Evolutionary conservation across 75 land plant genomes (phyloP).

Genomic region (Cunninghamia lanceolata): DNA sequence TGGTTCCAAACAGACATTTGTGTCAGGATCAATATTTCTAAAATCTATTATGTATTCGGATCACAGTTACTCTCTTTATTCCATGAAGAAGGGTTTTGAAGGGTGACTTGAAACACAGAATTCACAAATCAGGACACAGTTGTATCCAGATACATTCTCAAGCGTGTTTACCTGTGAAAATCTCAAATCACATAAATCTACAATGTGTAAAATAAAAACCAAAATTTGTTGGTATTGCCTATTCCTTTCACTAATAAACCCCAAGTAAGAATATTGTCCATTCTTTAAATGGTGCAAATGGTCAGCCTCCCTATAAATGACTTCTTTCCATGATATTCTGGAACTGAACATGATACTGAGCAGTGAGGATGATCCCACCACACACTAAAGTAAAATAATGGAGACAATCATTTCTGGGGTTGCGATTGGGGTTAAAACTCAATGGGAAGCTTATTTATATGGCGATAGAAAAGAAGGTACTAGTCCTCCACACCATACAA

Average conservation of each 20-base stretch:
- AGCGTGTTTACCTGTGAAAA: too few species aligned
- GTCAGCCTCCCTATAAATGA: not conserved
- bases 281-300: not conserved
- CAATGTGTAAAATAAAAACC: not conserved
- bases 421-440: not conserved
- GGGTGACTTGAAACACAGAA: too few species aligned
- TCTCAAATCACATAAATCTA: not conserved
- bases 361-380: not conserved
- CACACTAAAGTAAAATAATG: not conserved
- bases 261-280: not conserved
- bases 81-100: not conserved
- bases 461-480: not conserved
- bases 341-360: not conserved
- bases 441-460: not conserved
- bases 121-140: too few species aligned
- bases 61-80: not conserved
- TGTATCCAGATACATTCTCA: too few species aligned
- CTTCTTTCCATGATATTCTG: not conserved
- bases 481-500: constrained; percentile 1
- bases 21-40: not conserved
- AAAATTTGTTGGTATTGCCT: not conserved
- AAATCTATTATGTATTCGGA: not conserved
- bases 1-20: not conserved
- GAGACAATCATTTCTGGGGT: not conserved
- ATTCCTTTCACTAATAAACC: too few species aligned